Conservation (phyloP, 129 eudicot genomes). For the Mikania micrantha region DNA sequence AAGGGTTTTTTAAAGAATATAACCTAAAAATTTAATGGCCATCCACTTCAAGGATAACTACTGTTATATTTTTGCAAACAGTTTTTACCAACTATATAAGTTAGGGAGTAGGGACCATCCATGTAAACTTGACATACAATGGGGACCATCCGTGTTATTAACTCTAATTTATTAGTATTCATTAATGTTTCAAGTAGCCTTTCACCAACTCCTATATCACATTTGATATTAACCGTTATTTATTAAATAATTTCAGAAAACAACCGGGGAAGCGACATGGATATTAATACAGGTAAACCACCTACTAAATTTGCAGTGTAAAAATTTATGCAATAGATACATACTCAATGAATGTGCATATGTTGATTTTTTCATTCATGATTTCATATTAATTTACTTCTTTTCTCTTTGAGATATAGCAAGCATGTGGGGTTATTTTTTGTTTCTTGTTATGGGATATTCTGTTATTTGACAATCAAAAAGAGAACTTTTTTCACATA, state of each 20-base stretch:
- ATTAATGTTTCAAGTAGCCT: neutral
- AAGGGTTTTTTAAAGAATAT: no score
- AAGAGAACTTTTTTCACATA: neutral
- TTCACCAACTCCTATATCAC: neutral
- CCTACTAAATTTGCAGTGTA: neutral
- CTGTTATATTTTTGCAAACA: no score
- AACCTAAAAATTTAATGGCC: no score
- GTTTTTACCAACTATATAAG: no score
- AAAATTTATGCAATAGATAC: neutral
- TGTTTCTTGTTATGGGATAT: neutral
- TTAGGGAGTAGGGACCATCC: no score
- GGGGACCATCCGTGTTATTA: no score
- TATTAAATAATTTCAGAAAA: slow-evolving; percentile 6
- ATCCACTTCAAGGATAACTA: no score
- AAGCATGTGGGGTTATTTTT: neutral
- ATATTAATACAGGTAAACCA: slow-evolving; percentile 19
- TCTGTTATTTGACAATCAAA: neutral
- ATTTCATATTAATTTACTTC: neutral
- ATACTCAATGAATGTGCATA: neutral
- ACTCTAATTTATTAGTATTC: neutral
- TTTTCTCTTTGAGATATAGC: neutral
- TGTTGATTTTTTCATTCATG: neutral
- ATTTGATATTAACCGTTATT: neutral
- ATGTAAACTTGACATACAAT: no score
- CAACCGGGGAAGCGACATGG: slow-evolving; percentile 7